phyloP scores from a whole-genome alignment of 1,284 basidiomycete genomes.

The Retiboletus fuscus region DNA sequence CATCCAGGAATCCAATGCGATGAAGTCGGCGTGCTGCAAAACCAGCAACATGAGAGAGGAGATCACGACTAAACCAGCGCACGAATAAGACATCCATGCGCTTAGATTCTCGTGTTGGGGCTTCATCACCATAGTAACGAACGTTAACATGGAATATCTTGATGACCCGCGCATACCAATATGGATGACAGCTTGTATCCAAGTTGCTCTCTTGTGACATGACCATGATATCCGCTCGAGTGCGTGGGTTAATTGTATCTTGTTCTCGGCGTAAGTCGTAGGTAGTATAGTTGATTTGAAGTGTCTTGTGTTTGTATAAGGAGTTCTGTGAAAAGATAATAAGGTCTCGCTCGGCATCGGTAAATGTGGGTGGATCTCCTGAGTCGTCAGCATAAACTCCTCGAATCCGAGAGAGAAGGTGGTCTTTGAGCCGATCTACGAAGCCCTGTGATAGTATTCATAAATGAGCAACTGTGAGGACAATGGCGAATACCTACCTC shows the following conservation, averaged over 20 bases:
- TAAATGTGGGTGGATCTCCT: too few relatives aligned
- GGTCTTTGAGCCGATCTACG: constrained; percentile 12
- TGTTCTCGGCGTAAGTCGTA: constrained; percentile 8
- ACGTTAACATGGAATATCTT: constrained; percentile 8
- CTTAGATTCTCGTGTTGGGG: background rate
- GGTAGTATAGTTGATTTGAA: constrained; percentile 15
- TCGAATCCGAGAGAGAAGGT: background rate
- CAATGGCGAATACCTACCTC: background rate
- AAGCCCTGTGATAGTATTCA: background rate
- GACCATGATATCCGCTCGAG: constrained; percentile 11
- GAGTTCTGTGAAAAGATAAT: background rate
- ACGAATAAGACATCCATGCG: constrained; percentile 5
- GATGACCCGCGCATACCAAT: constrained; percentile 12
- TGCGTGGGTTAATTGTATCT: background rate
- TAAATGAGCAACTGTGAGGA: background rate
- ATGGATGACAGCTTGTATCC: constrained; percentile 1
- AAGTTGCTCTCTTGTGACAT: constrained; percentile 7
- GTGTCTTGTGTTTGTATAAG: background rate
- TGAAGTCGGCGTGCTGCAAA: background rate
- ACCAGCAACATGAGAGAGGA: background rate
- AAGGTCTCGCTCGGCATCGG: background rate
- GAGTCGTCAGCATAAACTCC: too few relatives aligned
- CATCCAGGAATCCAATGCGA: constrained; percentile 1
- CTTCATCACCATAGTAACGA: background rate
- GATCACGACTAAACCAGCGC: background rate